Conservation (phyloP, 345 rosid species). For the Pseudoturritis turrita region DNA sequence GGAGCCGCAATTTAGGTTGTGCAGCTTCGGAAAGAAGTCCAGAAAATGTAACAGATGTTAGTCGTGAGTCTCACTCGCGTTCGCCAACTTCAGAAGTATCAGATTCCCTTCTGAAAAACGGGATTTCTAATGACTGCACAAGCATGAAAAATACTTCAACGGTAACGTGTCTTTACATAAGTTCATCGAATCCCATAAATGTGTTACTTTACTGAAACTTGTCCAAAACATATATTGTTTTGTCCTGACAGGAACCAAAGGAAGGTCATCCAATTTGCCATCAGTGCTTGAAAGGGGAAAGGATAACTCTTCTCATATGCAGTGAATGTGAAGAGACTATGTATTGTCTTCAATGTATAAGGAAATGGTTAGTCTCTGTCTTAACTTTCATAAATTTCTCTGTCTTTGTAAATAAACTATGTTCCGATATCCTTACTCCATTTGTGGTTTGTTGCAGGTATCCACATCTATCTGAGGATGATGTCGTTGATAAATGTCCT, state of each 20-base stretch:
- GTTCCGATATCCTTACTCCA: background rate
- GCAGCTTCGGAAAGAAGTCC: background rate
- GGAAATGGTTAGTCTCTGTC: slow-evolving; percentile 48
- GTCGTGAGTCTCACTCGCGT: background rate
- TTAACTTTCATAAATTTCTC: background rate
- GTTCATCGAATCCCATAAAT: background rate
- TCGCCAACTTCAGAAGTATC: slow-evolving; percentile 17
- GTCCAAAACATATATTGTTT: slow-evolving; percentile 13
- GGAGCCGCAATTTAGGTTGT: background rate
- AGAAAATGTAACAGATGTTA: background rate
- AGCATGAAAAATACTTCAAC: slow-evolving; percentile 1
- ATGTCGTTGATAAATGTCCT: slow-evolving; percentile 60
- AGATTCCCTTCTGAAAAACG: slow-evolving; percentile 10
- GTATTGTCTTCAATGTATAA: slow-evolving; percentile 59
- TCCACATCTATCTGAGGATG: slow-evolving; percentile 51
- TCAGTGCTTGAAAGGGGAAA: slow-evolving; percentile 65
- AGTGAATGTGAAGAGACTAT: slow-evolving; percentile 36
- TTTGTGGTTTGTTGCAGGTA: slow-evolving; percentile 48
- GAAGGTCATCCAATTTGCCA: slow-evolving; percentile 43
- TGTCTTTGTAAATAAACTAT: background rate
- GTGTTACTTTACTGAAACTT: background rate
- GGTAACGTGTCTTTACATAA: background rate
- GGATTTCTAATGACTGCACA: background rate
- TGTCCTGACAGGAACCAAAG: slow-evolving; percentile 30
- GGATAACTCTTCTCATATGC: slow-evolving; percentile 51